Evolutionary conservation across 2,329 filamentous ascomycete species (phyloP).

Genomic region (Coniella lustricola): DNA sequence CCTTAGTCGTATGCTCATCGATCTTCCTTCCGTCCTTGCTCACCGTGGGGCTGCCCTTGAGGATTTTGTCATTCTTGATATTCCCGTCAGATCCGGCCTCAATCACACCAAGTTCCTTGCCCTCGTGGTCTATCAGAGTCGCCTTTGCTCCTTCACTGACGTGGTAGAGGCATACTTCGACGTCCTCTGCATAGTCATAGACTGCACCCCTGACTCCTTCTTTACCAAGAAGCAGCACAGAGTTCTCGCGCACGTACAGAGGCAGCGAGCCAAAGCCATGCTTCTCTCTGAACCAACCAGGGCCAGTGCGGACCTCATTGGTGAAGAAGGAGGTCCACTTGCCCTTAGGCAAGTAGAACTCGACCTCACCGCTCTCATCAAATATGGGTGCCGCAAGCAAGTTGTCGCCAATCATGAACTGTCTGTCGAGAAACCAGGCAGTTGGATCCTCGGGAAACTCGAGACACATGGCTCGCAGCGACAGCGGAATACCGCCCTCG

Average conservation of each 20-base stretch:
- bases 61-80: conserved; percentile 30
- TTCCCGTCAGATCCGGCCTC: conserved; percentile 32
- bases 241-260: conserved; percentile 50
- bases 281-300: conserved; percentile 53
- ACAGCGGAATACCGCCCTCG: conserved; percentile 23
- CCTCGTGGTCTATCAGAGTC: conserved; percentile 35
- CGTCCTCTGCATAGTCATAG: conserved; percentile 40
- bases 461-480: conserved; percentile 58
- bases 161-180: conserved; percentile 42
- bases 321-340: conserved; percentile 43
- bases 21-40: conserved; percentile 18
- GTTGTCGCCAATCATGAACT: conserved; percentile 65
- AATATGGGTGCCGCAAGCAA: conserved; percentile 60
- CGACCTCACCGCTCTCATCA: conserved; percentile 53
- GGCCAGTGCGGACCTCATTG: conserved; percentile 40
- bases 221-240: conserved; percentile 39
- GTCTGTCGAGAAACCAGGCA: conserved; percentile 59
- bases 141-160: conserved; percentile 33
- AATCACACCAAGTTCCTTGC: conserved; percentile 33
- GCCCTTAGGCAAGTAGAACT: conserved; percentile 55
- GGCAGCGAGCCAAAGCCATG: conserved; percentile 53
- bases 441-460: conserved; percentile 68
- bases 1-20: neutral
- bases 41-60: conserved; percentile 29
- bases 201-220: conserved; percentile 32